phyloP scores from a whole-genome alignment of 1,284 basidiomycete genomes.

The Moesziomyces antarcticus region DNA sequence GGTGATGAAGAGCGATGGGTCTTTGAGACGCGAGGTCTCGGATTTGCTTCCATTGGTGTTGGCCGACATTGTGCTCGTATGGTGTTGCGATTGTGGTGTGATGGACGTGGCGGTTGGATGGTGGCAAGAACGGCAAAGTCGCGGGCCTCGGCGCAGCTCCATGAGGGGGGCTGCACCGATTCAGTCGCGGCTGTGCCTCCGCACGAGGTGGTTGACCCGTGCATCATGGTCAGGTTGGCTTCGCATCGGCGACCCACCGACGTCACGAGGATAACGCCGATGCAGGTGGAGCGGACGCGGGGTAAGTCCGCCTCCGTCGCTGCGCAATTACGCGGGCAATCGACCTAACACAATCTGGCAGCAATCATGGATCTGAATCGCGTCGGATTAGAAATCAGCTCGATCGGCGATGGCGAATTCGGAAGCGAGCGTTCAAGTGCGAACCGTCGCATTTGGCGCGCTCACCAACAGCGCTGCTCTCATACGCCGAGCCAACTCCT shows the following conservation, averaged over 20 bases:
- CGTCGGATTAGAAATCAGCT: no score
- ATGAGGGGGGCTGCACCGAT: no score
- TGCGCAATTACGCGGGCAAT: slow-evolving; percentile 24
- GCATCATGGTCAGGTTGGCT: background rate
- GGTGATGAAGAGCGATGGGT: slow-evolving; percentile 32
- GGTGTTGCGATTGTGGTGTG: no score
- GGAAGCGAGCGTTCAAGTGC: slow-evolving; percentile 20
- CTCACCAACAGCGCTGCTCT: background rate
- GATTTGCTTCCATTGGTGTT: slow-evolving; percentile 7
- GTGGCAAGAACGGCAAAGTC: no score
- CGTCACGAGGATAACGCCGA: background rate
- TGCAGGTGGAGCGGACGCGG: slow-evolving; percentile 1
- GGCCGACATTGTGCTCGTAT: slow-evolving; percentile 8
- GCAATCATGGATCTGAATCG: background rate
- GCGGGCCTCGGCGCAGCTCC: no score
- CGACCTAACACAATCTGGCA: no score
- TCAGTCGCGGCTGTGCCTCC: background rate
- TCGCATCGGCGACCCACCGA: background rate
- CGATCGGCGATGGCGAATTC: slow-evolving; percentile 9
- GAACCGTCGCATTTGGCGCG: slow-evolving; percentile 21
- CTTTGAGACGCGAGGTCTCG: slow-evolving; percentile 29
- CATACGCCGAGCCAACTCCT: no score
- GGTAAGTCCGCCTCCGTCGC: background rate
- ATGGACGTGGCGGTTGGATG: no score
- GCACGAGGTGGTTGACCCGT: background rate